Base-by-base conservation (phyloP, 2,329 filamentous ascomycete species). In the Xylariomycetidae sp. region DNA sequence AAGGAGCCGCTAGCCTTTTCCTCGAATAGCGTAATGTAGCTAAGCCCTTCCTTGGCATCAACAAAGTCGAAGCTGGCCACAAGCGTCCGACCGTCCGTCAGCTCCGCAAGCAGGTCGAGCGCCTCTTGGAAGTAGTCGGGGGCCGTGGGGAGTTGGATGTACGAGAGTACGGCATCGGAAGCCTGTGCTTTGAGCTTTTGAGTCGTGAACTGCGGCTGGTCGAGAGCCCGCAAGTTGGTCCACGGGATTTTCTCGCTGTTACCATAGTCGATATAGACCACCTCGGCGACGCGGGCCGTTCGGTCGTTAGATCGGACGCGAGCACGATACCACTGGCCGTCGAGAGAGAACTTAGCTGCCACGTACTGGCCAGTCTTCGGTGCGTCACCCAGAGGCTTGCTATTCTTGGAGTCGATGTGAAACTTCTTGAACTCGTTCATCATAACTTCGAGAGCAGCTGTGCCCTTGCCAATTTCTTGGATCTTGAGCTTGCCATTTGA, bases 251-350 rank as follows among this genome's bases (percentile, higher is more conserved):
- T 83, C 64, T 98, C 92, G 35, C 78, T 83, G 72, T 98, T 98
- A 51, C 92, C 92, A 62, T 94, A 98, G 67, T 98, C 92, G 42
- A 98, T 79, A 64, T 95, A 98, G 28, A 94, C 67, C 16, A 98
- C 83, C 62, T 98, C 92, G 16, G 88, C 83, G 50, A 85, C 80
- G 73, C 92, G 88, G 53, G 82, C 82, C 7, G 89, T 76, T 42
- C 92, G 88, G 66, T 98, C 92, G 62, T 97, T 96, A 57, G 89
- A 81, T 42, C 89, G 83, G 41, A 98, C 80, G 41, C 82, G 84
- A 19, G 86, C 92, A 41, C 92, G 86, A 69, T 98, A 98, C 90
- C 90, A 98, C 49, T 92, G 80, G 39, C 82, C 79, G 56, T 98
- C 92, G 33, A 81, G 82, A 6, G 81, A 84, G 69, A 97, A 98